Conservation (phyloP, 495 filamentous ascomycete species). For the Penicillium lagena region DNA sequence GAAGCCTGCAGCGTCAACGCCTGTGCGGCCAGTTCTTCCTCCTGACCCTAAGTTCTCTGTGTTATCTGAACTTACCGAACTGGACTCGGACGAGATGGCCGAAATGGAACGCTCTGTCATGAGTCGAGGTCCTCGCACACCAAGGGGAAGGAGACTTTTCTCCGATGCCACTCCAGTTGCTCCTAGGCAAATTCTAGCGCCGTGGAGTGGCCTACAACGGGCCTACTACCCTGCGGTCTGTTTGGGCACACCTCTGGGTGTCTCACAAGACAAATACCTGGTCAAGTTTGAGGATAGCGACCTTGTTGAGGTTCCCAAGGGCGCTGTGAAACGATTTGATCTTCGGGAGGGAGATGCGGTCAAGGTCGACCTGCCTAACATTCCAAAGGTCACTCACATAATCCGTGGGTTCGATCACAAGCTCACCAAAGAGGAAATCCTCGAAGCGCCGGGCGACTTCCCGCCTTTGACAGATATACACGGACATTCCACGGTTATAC, state of each 20-base stretch:
- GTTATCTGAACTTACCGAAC: constrained; percentile 10
- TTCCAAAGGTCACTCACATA: constrained; percentile 41
- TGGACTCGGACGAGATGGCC: constrained; percentile 7
- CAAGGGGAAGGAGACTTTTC: not conserved
- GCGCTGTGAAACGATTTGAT: constrained; percentile 41
- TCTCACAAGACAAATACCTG: constrained; percentile 30
- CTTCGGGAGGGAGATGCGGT: constrained; percentile 42
- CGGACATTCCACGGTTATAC: constrained; percentile 34
- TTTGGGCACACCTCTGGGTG: constrained; percentile 33
- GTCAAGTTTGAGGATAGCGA: constrained; percentile 43
- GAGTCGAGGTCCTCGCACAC: constrained; percentile 9
- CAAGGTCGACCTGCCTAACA: constrained; percentile 42
- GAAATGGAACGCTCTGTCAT: constrained; percentile 2
- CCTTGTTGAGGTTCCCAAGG: constrained; percentile 35
- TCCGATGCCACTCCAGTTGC: constrained; percentile 19
- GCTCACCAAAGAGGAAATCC: constrained; percentile 27
- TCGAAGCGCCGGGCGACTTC: constrained; percentile 13
- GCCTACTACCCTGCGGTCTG: constrained; percentile 48
- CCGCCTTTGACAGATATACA: constrained; percentile 40
- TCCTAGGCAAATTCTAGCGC: constrained; percentile 43
- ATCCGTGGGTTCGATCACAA: constrained; percentile 38
- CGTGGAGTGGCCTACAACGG: constrained; percentile 42
- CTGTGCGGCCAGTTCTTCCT: constrained; percentile 4
- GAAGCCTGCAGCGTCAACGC: constrained; percentile 1
- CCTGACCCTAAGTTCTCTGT: constrained; percentile 4